These are phyloP conservation scores for Astrothelium subdiscretum DNA, from an alignment of 495 filamentous ascomycete genomes.

Conservation along the genomic window DNA sequence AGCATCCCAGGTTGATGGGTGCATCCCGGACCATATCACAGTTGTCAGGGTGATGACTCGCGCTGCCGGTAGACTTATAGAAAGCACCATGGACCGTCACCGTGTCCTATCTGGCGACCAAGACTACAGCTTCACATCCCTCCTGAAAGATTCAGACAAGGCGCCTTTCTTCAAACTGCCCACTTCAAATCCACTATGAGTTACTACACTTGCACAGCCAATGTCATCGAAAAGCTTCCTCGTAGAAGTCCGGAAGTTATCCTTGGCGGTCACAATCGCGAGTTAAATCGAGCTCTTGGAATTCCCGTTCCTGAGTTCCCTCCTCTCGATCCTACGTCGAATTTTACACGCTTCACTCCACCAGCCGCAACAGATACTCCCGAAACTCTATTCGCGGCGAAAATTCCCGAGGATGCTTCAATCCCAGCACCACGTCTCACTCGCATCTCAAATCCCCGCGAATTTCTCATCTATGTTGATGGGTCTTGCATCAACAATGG, in stretches of 20 bases:
- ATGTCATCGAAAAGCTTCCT: no score
- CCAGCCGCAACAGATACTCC: not conserved
- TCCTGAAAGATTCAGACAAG: not conserved
- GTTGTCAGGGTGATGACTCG: no score
- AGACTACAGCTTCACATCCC: no score
- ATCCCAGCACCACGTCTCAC: constrained; percentile 1
- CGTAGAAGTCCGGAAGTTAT: no score
- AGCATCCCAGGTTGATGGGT: no score
- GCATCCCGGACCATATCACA: no score
- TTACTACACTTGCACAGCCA: not conserved
- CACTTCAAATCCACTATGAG: not conserved
- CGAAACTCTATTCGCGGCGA: not conserved
- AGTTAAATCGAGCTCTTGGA: not conserved
- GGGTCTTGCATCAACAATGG: not conserved
- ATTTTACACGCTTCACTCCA: not conserved
- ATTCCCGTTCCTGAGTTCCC: not conserved
- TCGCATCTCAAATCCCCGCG: not conserved
- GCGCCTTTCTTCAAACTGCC: not conserved
- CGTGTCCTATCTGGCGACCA: no score
- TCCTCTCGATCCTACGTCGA: not conserved
- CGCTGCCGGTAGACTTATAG: no score
- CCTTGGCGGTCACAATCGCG: not conserved
- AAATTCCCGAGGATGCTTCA: not conserved
- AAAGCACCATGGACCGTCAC: no score
- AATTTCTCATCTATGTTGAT: not conserved